Base-by-base conservation (phyloP, 768 basidiomycete genomes). In the Boletus rufocinnamomeus region DNA sequence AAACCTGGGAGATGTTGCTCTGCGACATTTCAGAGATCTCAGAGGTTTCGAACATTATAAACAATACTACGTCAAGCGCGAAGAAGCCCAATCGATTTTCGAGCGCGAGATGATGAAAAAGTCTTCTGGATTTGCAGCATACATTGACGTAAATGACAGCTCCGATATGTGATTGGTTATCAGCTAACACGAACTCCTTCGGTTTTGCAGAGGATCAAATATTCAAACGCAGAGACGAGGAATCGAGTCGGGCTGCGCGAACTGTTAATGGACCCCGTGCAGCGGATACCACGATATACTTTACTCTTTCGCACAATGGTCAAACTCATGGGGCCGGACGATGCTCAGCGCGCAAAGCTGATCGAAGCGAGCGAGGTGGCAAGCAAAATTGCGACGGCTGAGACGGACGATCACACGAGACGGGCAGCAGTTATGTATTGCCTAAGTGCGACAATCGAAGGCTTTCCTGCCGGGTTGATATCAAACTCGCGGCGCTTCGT, bases 181-280 rank as follows among this genome's bases (percentile, higher is more conserved):
- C 28, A 35, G 46, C 60, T 67, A 17, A 67, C 41, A 4, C 41
- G 23, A 8, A 17, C 28, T 14, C 14, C 35, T 40, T 49, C 2
- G n/a, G 21, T 41, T 57, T 64, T 50, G 19, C 65, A 95, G 91
- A 87, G 87, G 57, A 87, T 93, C 72, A 95, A 96, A 78, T 96
- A 95, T 69, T 85, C 88, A 61, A 84, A 84, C 17, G 77, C 84
- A 23, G 91, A 91, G 63, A 72, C 80, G 32, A 81, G 82, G 65
- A 94, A 91, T 69, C 90, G 93, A 41, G 83, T 96, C 56, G 94
- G 92, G 45, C 78, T 98, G 54, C 83, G 95, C 28, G 95, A 96
- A 70, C 83, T 97, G 50, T 80, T 98, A 23, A 96, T 96, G 87
- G 95, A 98, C 64, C 95, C 95, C 17, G 93, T 97, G 6, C 95